Evolutionary conservation across 805 yeast species (phyloP), one percentile per base, ranked within the genome.

Genomic region (Limtongozyma cylindracea): DNA sequence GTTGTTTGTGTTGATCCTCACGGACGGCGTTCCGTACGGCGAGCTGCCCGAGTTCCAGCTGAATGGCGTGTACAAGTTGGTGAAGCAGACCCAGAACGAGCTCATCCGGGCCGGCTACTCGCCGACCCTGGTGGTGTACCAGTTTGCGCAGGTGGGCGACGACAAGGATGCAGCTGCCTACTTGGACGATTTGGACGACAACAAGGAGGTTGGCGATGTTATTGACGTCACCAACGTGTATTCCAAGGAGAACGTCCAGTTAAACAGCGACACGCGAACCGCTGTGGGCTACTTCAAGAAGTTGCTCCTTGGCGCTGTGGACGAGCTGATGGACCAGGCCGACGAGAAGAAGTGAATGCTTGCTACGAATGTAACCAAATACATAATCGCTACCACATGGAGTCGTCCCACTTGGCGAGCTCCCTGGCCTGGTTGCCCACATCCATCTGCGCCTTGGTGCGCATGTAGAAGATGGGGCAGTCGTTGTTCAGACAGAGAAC

Each of bases 391-490:
- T 9, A 63, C 72, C 72, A 63, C 6, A 38, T 40, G 3, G 66
- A 60, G 12, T 53, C 49, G 28, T 71, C 74, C 67, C 78, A 73
- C 37, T 66, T 63, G 13, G 44, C 46, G 27, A 74, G 39, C 34
- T 74, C 84, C 13, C 40, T 41, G 6, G 63, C 48, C 25, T 66
- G 70, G 18, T 51, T 52, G 16, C 47, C 40, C 6, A 68, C 58
- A 34, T 74, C 91, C 40, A 71, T 73, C 35, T 72, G 84, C 6
- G 70, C 73, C 38, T 72, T 71, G 43, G 64, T 82, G 37, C 99
- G 58, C 98, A 88, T 88, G 42, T 88, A 88, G 37, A 88, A 88
- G 17, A 88, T 88, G 2, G 95, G 94, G 48, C 99, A 88, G 43
- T 88, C 96, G 32, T 82, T 80, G 32, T 84, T 78, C 1, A 93